These are phyloP conservation scores for Komagataella kurtzmanii DNA, from an alignment of 805 yeast genomes.

Conservation along the genomic window DNA sequence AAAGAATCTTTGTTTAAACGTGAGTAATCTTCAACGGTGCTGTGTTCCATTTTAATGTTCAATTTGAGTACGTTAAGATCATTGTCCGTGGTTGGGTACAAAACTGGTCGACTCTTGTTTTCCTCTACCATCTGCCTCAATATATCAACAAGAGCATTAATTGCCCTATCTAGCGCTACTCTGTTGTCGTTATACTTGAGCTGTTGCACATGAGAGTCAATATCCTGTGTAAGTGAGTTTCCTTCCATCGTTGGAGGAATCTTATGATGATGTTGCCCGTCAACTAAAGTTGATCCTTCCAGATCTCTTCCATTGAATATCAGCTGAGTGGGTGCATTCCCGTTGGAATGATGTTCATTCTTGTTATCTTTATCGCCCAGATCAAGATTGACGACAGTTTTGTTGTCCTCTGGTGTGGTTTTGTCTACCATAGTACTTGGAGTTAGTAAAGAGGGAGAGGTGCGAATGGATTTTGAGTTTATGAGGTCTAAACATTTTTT, in stretches of 20 bases:
- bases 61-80: slow-evolving; percentile 38
- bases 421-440: neutral
- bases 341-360: neutral
- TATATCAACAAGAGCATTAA: slow-evolving; percentile 36
- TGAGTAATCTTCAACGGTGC: slow-evolving; percentile 25
- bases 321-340: neutral
- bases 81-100: slow-evolving; percentile 33
- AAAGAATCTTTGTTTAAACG: slow-evolving; percentile 56
- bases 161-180: slow-evolving; percentile 47
- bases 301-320: neutral
- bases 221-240: neutral
- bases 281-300: slow-evolving; percentile 2
- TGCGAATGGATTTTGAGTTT: neutral
- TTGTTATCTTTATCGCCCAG: neutral
- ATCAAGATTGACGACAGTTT: neutral
- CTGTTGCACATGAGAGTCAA: slow-evolving; percentile 50
- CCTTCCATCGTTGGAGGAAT: neutral
- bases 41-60: slow-evolving; percentile 42
- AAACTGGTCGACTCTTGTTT: slow-evolving; percentile 46
- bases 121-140: slow-evolving; percentile 38
- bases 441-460: neutral
- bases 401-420: neutral
- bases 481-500: neutral
- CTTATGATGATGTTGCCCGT: slow-evolving; percentile 1
- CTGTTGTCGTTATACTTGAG: slow-evolving; percentile 66